These are phyloP conservation scores for Myxozyma sirexii DNA, from an alignment of 805 yeast genomes.

Conservation along the genomic window DNA sequence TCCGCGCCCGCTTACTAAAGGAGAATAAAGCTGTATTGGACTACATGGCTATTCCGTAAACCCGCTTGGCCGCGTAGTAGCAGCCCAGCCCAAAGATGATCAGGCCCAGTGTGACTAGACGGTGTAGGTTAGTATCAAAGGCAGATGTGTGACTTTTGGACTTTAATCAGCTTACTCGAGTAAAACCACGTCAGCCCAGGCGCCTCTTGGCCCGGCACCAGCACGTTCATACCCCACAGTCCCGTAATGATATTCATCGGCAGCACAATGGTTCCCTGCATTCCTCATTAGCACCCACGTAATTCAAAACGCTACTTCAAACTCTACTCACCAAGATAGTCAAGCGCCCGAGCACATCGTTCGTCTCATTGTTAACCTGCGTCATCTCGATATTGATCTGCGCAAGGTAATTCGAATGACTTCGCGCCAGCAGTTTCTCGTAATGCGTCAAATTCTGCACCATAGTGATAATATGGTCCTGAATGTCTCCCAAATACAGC, in stretches of 20 bases:
- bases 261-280: conserved; percentile 85
- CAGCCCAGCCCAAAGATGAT: conserved; percentile 25
- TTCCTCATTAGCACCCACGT: background rate
- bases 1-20: too few species aligned
- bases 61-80: conserved; percentile 19
- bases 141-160: background rate
- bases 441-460: conserved; percentile 92
- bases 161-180: conserved; percentile 13
- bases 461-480: conserved; percentile 97
- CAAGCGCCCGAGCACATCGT: conserved; percentile 91
- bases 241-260: conserved; percentile 97
- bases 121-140: background rate
- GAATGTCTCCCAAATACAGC: conserved; percentile 94
- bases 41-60: conserved; percentile 22
- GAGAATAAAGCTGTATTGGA: too few species aligned
- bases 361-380: conserved; percentile 92
- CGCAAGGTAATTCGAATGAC: conserved; percentile 95
- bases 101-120: conserved; percentile 23
- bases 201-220: conserved; percentile 86
- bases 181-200: conserved; percentile 69
- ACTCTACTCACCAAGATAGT: conserved; percentile 49
- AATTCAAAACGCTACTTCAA: background rate
- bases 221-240: conserved; percentile 97
- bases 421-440: conserved; percentile 88
- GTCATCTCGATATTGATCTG: conserved; percentile 98